Evolutionary conservation across 1,284 basidiomycete genomes (phyloP), one percentile per base, ranked within the genome.

Genomic region (Trichosporon coremiiforme): DNA sequence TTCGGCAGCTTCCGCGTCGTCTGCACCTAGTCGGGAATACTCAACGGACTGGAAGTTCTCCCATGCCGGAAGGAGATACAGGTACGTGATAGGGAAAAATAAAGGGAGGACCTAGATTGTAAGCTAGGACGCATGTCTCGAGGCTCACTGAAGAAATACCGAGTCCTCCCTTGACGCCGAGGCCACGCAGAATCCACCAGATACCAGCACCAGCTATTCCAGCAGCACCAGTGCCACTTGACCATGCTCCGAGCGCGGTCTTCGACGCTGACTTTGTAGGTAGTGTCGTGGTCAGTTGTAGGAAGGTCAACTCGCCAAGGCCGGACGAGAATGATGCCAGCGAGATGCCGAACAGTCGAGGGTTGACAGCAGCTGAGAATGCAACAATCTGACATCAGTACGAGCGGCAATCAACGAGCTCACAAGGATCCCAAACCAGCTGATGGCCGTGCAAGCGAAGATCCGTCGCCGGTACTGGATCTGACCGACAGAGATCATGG

Each of bases 211-310:
- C 97, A 0, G 91, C 90, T 4, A 98, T 87, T 0, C 96, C 96
- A 0, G 96, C 96, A 1, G 92, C 94, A 1, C 96, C 96, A 0
- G 96, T 99, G 0, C 96, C 96, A 8, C 91, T 91, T 3, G 93
- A 90, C 82, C 94, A 95, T 13, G 91, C 86, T 17, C 89, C 88
- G 1, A 89, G 84, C 0, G 91, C 82, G 0, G 79, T 82, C 33
- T 72, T 70, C 5, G 77, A 78, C 13, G 78, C 70, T 2, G 71
- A 63, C 0, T 68, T 66, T 0, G 78, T 82, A 1, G 83, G 82
- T 1, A 83, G 79, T 0, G 91, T 90, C 0, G 95, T 98, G 0
- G 94, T 94, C 3, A 97, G 85, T 84, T 99, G 96, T 2, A 99
- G 85, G 79, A 94, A 98, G 1, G 95, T 98, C 71, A 99, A 83